Percentiles rank a stretch among this genome's conserved stretches.
phyloP scores from a whole-genome alignment of 2,329 filamentous ascomycete genomes.

The Ascochyta rabiei region DNA sequence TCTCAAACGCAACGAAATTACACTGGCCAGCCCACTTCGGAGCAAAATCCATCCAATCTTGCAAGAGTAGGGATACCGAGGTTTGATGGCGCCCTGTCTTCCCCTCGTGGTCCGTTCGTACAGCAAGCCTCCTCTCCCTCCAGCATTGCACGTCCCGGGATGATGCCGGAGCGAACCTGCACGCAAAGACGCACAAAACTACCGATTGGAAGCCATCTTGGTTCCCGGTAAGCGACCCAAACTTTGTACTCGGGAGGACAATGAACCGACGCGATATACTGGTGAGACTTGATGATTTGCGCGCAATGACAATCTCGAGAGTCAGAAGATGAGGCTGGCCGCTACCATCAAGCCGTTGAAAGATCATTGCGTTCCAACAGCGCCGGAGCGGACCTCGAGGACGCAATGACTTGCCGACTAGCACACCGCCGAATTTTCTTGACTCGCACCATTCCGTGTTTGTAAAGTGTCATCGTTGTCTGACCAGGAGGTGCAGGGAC shows the following conservation, averaged over 20 bases:
- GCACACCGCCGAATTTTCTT: conserved; percentile 12
- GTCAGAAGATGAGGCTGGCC: conserved; percentile 15
- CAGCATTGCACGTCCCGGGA: conserved; percentile 18
- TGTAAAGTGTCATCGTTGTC: conserved; percentile 4
- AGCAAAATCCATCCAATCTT: conserved; percentile 3
- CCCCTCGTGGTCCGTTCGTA: conserved; percentile 9
- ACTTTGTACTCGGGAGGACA: conserved; percentile 3
- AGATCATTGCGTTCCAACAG: conserved; percentile 8
- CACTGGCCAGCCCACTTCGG: background rate
- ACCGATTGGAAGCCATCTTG: conserved; percentile 11
- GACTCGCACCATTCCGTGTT: conserved; percentile 7
- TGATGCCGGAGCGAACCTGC: conserved; percentile 6
- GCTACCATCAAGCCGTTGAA: conserved; percentile 1
- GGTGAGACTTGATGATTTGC: conserved; percentile 10
- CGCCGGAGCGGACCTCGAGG: conserved; percentile 10
- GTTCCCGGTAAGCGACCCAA: conserved; percentile 25
- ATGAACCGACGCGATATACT: conserved; percentile 1
- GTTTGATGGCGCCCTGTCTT: conserved; percentile 1
- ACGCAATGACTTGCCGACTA: conserved; percentile 8
- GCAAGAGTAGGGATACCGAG: background rate
- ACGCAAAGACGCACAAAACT: conserved; percentile 13
- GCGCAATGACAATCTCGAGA: conserved; percentile 11
- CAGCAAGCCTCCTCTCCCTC: conserved; percentile 16
- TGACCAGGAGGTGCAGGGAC: conserved; percentile 13
- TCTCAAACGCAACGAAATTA: conserved; percentile 7